Base-by-base conservation (phyloP, 164 flowering plant species). In the Vitis cinerea region DNA sequence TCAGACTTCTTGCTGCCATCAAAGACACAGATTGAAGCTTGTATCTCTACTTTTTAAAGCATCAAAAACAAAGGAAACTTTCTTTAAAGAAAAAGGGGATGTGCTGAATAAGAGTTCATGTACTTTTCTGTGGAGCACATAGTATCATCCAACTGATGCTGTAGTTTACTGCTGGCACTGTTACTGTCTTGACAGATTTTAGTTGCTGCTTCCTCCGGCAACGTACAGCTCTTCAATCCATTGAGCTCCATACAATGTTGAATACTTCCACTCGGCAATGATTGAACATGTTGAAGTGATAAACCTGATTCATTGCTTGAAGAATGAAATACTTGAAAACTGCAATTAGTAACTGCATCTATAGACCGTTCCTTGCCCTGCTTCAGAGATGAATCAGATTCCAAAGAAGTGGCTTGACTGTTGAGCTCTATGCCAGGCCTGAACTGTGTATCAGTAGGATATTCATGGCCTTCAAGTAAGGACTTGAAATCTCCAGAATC, bases 1-100 rank as follows among this genome's bases (percentile, higher is more conserved):
- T 37, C 50, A 70, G 78, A 62, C 4, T 73, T 75, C 52, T 72
- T 77, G 56, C 95, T 87, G 88, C 74, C 70, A 79, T 52, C 29
- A 64, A 48, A 63, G 15, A 71, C 15, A 31, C 57, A 64, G 54
- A 63, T 50, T 51, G 51, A 57, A 68, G 47, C 68, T 66, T 50
- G 29, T 37, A 37, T 50, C 19, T 30, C 27, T 12, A 30, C 7
- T 30, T 49, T 11, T 12, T 50, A 9, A n/a, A 16, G 64, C 47
- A 50, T 58, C 11, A 16, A n/a, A 17, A 49, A 16, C 7, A 37
- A 37, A 37, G 44, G 44, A 37, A 37, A 37, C 8, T 3, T 37
- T 37, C 44, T 37, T 37, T 37, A 6, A 37, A 37, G 44, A 37
- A 37, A 37, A 37, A 37, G 1, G 44, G 44, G 44, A 37, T 37